A percentile compares a stretch with the other conserved stretches of the same genome.
Conservation (phyloP, 371 early-diverging fungal species). For the Rhizopus delemar region DNA sequence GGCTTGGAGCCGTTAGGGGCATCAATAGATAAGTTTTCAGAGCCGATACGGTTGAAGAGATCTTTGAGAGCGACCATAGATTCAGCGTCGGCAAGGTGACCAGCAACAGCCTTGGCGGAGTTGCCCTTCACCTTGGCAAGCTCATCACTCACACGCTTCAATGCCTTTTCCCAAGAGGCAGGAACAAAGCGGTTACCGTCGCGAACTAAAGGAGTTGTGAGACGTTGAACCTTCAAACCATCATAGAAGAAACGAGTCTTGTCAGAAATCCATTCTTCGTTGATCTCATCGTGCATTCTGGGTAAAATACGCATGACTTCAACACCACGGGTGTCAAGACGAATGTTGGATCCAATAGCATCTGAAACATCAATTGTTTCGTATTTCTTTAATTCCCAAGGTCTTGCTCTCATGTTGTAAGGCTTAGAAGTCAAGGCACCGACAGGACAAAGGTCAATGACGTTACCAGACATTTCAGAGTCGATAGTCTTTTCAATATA, state of each 20-base stretch:
- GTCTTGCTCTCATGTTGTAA: constrained; percentile 90
- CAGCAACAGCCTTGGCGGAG: constrained; percentile 86
- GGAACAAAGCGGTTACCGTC: constrained; percentile 83
- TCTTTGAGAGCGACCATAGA: constrained; percentile 88
- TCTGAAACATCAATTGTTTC: constrained; percentile 96
- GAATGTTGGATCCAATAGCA: constrained; percentile 88
- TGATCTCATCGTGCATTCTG: constrained; percentile 93
- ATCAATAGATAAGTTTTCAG: constrained; percentile 85
- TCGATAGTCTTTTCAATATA: constrained; percentile 87
- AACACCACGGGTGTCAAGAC: constrained; percentile 93
- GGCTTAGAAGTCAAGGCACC: constrained; percentile 97
- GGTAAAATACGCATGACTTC: constrained; percentile 97
- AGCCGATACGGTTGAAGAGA: constrained; percentile 83
- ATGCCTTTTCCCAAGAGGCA: constrained; percentile 87
- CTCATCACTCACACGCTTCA: constrained; percentile 71
- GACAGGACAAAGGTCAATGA: constrained; percentile 97
- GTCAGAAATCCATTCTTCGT: constrained; percentile 98
- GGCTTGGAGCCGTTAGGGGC: constrained; percentile 59
- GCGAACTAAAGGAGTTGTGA: constrained; percentile 89
- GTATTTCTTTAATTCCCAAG: constrained; percentile 96
- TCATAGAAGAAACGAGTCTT: constrained; percentile 96
- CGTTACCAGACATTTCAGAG: constrained; percentile 96
- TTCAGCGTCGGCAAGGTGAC: constrained; percentile 90
- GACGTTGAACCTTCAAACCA: constrained; percentile 92
- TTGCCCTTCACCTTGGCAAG: constrained; percentile 59